phyloP scores from a whole-genome alignment of 176 grass and related monocot genomes.

The Cenchrus fungigraminus region DNA sequence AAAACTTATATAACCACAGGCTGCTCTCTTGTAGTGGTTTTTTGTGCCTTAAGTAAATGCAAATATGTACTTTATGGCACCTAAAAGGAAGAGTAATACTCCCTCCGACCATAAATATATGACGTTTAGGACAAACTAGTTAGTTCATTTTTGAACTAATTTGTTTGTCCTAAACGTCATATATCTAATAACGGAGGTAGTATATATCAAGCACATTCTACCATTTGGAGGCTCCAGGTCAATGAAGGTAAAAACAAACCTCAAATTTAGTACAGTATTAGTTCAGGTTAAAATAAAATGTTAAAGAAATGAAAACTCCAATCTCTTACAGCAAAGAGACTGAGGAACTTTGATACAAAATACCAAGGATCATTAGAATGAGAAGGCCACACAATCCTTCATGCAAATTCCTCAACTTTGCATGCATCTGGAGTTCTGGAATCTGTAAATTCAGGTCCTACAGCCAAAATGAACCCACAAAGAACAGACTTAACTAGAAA shows the following conservation, averaged over 20 bases:
- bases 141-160: no score
- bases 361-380: not conserved
- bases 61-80: not conserved
- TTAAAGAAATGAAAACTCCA: not conserved
- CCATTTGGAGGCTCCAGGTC: not conserved
- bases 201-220: no score
- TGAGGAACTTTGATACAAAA: not conserved
- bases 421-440: not conserved
- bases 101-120: no score
- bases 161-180: no score
- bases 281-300: not conserved
- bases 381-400: not conserved
- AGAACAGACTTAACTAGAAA: not conserved
- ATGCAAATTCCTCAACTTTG: slow-evolving; percentile 7
- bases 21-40: not conserved
- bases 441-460: not conserved
- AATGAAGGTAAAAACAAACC: slow-evolving; percentile 9
- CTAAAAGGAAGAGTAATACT: not conserved
- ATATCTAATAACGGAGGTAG: no score
- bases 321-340: not conserved
- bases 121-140: no score
- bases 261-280: not conserved
- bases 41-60: not conserved
- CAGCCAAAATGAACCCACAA: not conserved
- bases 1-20: not conserved